Evolutionary conservation across 1,139 yeast genomes (phyloP), one percentile per base, ranked within the genome.

Genomic region (Scheffersomyces segobiensis): DNA sequence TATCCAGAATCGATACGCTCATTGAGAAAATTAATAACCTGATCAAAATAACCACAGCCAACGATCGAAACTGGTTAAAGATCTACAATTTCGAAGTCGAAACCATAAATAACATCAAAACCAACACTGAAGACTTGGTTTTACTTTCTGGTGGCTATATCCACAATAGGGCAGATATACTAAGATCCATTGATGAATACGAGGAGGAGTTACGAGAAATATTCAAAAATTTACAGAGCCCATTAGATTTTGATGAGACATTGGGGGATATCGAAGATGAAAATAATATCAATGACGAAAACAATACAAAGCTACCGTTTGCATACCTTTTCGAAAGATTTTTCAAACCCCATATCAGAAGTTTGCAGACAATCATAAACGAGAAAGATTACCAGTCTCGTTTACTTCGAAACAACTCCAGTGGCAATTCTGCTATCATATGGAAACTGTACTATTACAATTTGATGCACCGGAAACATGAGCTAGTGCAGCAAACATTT

Each of bases 61-160:
- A 74, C 59, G 81, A 78, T 47, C 68, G 69, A 54, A 66, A 68
- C 46, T 80, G 84, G 84, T 62, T 66, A 26, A 71, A 72, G 54
- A 68, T 76, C 10, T 76, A 68, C 62, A 66, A 65, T 48, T 72
- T 69, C 57, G 82, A 78, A 62, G 64, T 73, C n/a, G 77, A 74
- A 51, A 69, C 77, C 39, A 74, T 80, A 48, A 69, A 73, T 52
- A 67, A 66, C 51, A 70, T 79, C 50, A 73, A 70, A 59, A 69
- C 71, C 55, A 73, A 71, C 56, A 71, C 75, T n/a, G 83, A 79
- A 61, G 73, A 73, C 57, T 60, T 70, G 42, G 67, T 73, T 14
- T 61, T 74, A 61, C 52, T 60, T 52, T 60, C 59, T 17, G 61
- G 63, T 26, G 69, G 69, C 17, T 51, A 61, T n/a, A 56, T 63